Evolutionary conservation across 192 early-diverging fungal species (phyloP).

Genomic region (Backusella luteola): DNA sequence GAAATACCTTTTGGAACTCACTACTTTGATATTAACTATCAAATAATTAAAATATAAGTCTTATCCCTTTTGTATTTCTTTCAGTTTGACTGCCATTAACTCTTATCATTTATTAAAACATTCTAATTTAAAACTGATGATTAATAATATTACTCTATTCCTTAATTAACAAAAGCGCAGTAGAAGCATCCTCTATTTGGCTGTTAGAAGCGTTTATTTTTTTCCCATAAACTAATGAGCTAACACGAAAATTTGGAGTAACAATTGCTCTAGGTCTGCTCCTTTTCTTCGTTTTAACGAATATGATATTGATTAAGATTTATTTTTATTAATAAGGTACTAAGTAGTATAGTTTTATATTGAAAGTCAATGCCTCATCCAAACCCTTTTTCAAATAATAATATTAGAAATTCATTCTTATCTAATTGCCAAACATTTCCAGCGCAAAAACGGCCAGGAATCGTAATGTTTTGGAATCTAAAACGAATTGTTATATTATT

Average conservation of each 20-base stretch:
- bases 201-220: neutral
- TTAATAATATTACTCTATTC: neutral
- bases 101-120: neutral
- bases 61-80: neutral
- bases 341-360: no score
- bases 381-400: no score
- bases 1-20: no score
- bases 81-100: neutral
- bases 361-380: no score
- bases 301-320: neutral
- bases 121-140: neutral
- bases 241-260: neutral
- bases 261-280: neutral
- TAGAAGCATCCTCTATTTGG: neutral
- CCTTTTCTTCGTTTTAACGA: neutral
- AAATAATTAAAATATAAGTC: neutral
- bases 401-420: no score
- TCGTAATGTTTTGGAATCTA: no score
- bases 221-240: neutral
- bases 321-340: no score
- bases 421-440: no score
- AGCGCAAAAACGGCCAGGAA: no score
- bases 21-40: no score
- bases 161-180: constrained; percentile 4
- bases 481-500: no score